Conservation (phyloP, 2,329 filamentous ascomycete species). For the Microdochium paspali region DNA sequence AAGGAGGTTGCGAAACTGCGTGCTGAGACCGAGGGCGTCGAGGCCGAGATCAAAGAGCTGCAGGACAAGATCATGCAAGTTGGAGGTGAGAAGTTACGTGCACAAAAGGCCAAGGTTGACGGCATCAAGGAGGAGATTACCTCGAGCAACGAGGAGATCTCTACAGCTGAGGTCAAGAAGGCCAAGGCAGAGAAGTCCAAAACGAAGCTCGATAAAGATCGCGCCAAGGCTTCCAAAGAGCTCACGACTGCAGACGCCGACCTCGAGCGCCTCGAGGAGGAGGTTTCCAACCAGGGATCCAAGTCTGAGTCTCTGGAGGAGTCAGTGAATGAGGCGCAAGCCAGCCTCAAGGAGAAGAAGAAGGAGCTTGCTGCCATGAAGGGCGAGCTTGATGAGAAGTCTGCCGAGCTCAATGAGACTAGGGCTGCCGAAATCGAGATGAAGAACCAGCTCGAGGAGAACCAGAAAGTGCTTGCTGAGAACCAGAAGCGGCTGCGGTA, state of each 20-base stretch:
- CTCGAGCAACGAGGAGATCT: slow-evolving; percentile 70
- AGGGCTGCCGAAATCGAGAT: slow-evolving; percentile 92
- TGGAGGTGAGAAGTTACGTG: slow-evolving; percentile 83
- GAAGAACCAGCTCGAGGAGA: slow-evolving; percentile 95
- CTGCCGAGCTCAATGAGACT: slow-evolving; percentile 76
- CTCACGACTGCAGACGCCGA: slow-evolving; percentile 63
- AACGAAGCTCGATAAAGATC: slow-evolving; percentile 76
- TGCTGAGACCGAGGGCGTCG: slow-evolving; percentile 77
- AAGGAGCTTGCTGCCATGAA: slow-evolving; percentile 73
- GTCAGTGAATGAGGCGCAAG: slow-evolving; percentile 74
- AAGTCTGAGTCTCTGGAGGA: slow-evolving; percentile 64
- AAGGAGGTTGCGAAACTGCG: slow-evolving; percentile 73
- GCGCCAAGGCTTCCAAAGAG: slow-evolving; percentile 70
- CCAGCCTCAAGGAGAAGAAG: slow-evolving; percentile 68
- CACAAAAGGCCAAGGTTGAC: slow-evolving; percentile 87
- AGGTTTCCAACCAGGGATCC: slow-evolving; percentile 67
- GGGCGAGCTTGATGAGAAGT: slow-evolving; percentile 77
- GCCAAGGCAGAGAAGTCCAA: slow-evolving; percentile 92
- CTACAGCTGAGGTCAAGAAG: slow-evolving; percentile 76
- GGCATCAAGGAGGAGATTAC: slow-evolving; percentile 78
- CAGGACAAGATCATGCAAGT: slow-evolving; percentile 99
- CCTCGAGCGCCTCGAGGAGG: slow-evolving; percentile 66
- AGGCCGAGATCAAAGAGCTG: slow-evolving; percentile 83
- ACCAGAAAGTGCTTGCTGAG: slow-evolving; percentile 78
- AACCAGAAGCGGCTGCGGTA: slow-evolving; percentile 77